Base-by-base conservation (phyloP, 441 rosid species). In the Viola pubescens region DNA sequence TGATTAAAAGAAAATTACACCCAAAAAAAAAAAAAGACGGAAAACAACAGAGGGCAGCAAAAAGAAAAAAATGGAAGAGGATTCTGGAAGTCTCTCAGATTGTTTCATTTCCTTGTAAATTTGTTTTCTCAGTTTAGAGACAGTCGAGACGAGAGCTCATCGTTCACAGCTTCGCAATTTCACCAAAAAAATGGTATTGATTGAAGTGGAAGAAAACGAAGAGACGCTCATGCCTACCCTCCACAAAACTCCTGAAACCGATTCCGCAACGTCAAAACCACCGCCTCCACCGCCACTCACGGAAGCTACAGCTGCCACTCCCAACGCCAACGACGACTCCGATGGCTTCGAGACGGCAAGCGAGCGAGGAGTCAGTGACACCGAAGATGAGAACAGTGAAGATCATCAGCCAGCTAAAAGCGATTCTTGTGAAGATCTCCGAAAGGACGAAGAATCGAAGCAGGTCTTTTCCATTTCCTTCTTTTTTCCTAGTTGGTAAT, bases 271-370 rank as follows among this genome's bases (percentile, higher is more conserved):
- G 34, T 4, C 56, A 10, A 67, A 59, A 42, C 46, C 72, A 11
- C 26, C 75, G 5, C 71, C 78, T 39, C 46, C 72, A 11, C 26
- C 75, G 5, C 71, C 78, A 4, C 9, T 61, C 44, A 60, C 62
- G 63, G 13, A 56, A 39, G 6, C 64, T 12, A 54, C 66, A 11
- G 26, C 78, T 42, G 64, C 75, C 26, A 7, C 76, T 7, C 13
- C 71, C 6, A 60, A 48, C 37, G 71, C 50, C 47, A 56, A 61
- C 57, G 79, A 73, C 53, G 85, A 79, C 52, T 85, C 95, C 56
- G 97, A 92, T 58, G 94, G 94, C 7, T 92, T 85, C 65, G 95
- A 87, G 63, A 92, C 97, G 4, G 98, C 97, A 14, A 92, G 94
- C 72, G 97, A 92, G 45, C 77, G 82, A 40, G 97, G 74, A 37